Evolutionary conservation across 2,329 filamentous ascomycete species (phyloP).

Genomic region (Aspergillus sp.): DNA sequence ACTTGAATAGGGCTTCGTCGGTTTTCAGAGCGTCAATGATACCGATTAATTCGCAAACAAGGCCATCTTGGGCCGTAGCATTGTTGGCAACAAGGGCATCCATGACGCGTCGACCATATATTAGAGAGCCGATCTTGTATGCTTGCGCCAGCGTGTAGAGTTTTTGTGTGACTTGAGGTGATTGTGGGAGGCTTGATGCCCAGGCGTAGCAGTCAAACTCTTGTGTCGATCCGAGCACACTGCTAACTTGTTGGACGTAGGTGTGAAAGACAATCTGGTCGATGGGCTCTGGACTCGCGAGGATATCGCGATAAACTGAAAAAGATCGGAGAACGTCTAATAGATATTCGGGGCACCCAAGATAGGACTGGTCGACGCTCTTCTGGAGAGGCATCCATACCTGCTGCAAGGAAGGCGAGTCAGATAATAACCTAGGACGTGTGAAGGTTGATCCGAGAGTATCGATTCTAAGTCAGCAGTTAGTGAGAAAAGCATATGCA

Average conservation of each 20-base stretch:
- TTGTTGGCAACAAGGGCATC: constrained; percentile 13
- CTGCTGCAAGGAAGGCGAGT: background rate
- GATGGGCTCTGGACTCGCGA: constrained; percentile 5
- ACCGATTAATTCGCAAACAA: constrained; percentile 18
- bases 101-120: constrained; percentile 27
- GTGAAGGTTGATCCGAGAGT: constrained; percentile 1
- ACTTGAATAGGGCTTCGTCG: constrained; percentile 23
- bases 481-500: background rate
- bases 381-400: constrained; percentile 11
- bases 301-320: constrained; percentile 19
- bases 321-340: constrained; percentile 22
- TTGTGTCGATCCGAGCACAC: constrained; percentile 13
- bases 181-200: constrained; percentile 15
- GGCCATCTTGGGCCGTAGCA: constrained; percentile 9
- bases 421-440: background rate
- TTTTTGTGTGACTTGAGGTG: constrained; percentile 11
- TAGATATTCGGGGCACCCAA: constrained; percentile 30
- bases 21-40: constrained; percentile 18
- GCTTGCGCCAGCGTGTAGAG: constrained; percentile 21
- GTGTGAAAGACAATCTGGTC: constrained; percentile 2
- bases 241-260: constrained; percentile 6
- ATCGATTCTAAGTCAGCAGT: background rate
- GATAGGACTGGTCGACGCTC: constrained; percentile 26
- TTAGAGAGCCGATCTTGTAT: constrained; percentile 22
- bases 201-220: constrained; percentile 22